Evolutionary conservation across 129 eudicot genomes (phyloP).

Genomic region (Artemisia argyi): DNA sequence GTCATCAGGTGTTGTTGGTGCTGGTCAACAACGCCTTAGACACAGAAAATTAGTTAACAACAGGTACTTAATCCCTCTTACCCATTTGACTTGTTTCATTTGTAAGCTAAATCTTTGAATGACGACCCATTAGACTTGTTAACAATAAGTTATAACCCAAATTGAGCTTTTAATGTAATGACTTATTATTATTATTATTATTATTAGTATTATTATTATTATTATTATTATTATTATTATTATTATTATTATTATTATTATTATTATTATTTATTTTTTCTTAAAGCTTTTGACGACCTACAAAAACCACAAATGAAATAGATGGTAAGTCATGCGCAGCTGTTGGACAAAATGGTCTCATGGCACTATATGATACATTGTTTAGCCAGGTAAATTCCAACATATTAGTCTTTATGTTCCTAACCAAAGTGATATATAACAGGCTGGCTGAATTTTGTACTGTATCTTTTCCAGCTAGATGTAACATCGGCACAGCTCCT

Average conservation of each 20-base stretch:
- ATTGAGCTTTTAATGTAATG: neutral
- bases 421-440: neutral
- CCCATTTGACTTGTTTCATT: no score
- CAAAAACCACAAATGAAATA: conserved; percentile 88
- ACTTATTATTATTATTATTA: no score
- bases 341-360: conserved; percentile 96
- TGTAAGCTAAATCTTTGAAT: no score
- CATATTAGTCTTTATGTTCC: neutral
- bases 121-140: no score
- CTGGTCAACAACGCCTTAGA: conserved; percentile 86
- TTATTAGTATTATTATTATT: no score
- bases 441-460: neutral
- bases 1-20: conserved; percentile 95
- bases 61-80: conserved; percentile 49
- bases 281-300: conserved; percentile 88
- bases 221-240: no score
- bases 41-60: conserved; percentile 76
- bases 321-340: conserved; percentile 99
- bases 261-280: conserved; percentile 16
- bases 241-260: no score
- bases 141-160: no score
- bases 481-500: conserved; percentile 88
- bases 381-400: conserved; percentile 70
- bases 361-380: conserved; percentile 92
- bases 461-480: conserved; percentile 55